Percentiles rank a stretch among this genome's conserved stretches.
These are phyloP conservation scores for Osmozyma mogii DNA, from an alignment of 805 yeast species.

Conservation along the genomic window DNA sequence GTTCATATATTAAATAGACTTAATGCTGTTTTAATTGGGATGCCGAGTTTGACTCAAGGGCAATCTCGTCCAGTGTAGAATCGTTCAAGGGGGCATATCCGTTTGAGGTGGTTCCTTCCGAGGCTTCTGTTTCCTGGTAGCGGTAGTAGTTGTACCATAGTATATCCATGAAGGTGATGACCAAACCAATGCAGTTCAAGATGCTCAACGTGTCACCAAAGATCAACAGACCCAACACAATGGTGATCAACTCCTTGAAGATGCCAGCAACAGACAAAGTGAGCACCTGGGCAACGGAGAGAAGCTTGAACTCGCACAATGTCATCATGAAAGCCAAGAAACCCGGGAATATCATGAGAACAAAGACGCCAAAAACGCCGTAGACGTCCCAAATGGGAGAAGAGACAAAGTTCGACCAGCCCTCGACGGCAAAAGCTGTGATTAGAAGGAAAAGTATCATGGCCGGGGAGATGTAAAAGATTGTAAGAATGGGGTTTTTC, in stretches of 20 bases:
- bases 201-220: slow-evolving; percentile 67
- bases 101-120: no score
- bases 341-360: slow-evolving; percentile 72
- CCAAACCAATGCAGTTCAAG: slow-evolving; percentile 66
- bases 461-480: slow-evolving; percentile 75
- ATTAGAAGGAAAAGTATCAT: slow-evolving; percentile 60
- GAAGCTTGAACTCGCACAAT: slow-evolving; percentile 72
- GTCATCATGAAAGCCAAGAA: slow-evolving; percentile 85
- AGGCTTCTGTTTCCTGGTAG: slow-evolving; percentile 10
- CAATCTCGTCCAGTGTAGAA: no score
- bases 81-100: no score
- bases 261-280: slow-evolving; percentile 89
- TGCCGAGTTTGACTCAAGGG: no score
- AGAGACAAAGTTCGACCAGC: slow-evolving; percentile 41
- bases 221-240: slow-evolving; percentile 56
- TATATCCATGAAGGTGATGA: slow-evolving; percentile 70
- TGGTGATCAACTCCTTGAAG: slow-evolving; percentile 84
- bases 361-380: slow-evolving; percentile 48
- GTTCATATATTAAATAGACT: no score
- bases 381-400: slow-evolving; percentile 60
- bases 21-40: no score
- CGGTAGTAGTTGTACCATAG: slow-evolving; percentile 75
- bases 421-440: slow-evolving; percentile 66
- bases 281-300: slow-evolving; percentile 74
- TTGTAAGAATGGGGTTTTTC: slow-evolving; percentile 75